A percentile compares a stretch with the other conserved stretches of the same genome.
These are phyloP conservation scores for Syzygium malaccense DNA, from an alignment of 441 rosid genomes.

Conservation along the genomic window DNA sequence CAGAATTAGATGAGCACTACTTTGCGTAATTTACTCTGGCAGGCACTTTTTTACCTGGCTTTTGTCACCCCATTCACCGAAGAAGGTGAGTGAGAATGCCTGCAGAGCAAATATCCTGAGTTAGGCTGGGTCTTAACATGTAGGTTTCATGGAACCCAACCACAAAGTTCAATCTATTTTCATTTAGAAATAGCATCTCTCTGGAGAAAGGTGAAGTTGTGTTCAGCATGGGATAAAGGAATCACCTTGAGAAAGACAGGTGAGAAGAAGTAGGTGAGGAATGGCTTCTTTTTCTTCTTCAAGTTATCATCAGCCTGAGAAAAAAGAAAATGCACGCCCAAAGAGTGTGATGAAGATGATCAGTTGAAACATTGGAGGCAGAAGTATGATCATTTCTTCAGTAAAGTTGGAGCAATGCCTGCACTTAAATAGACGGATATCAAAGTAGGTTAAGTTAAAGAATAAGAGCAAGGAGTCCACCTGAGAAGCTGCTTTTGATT, in stretches of 20 bases:
- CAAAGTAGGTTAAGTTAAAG: not conserved
- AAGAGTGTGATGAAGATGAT: not conserved
- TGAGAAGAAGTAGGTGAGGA: not conserved
- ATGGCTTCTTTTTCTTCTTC: constrained; percentile 10
- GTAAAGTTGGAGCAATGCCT: not conserved
- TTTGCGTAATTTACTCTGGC: not conserved
- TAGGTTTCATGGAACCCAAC: not conserved
- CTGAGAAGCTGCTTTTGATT: not conserved
- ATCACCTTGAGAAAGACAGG: constrained; percentile 8
- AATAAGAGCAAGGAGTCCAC: not conserved
- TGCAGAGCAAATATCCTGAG: not conserved
- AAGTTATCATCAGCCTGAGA: not conserved
- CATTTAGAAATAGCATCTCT: not conserved
- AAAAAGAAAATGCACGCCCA: not conserved
- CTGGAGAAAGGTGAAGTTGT: not conserved
- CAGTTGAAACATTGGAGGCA: not conserved
- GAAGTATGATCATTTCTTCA: not conserved
- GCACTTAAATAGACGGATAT: not conserved
- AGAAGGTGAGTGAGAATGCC: constrained; percentile 17
- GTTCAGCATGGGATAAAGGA: not conserved
- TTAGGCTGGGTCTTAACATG: not conserved
- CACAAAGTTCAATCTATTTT: not conserved
- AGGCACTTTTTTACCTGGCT: constrained; percentile 11
- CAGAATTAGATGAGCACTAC: not conserved
- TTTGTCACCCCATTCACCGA: constrained; percentile 20